phyloP scores from a whole-genome alignment of 2,329 filamentous ascomycete species.

The Chaetothyriales sp. region DNA sequence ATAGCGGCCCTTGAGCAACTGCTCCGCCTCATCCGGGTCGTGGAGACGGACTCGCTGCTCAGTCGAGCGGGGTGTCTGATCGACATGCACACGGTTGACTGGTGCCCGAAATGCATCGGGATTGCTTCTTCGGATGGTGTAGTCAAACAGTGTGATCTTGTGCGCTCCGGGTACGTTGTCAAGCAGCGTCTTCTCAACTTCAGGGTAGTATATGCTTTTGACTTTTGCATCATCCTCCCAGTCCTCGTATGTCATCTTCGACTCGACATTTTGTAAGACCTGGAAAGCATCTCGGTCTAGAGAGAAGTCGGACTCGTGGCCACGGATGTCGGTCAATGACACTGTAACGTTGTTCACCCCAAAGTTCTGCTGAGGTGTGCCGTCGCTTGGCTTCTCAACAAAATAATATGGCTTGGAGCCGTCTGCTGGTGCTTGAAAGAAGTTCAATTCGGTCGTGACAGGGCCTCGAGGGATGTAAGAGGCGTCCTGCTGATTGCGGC shows the following conservation, averaged over 20 bases:
- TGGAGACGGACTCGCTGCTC: slow-evolving; percentile 53
- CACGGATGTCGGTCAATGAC: slow-evolving; percentile 57
- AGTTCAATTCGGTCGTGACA: slow-evolving; percentile 48
- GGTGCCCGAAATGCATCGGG: slow-evolving; percentile 49
- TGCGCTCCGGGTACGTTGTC: slow-evolving; percentile 50
- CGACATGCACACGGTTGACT: slow-evolving; percentile 62
- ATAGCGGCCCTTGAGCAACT: slow-evolving; percentile 52
- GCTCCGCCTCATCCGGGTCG: slow-evolving; percentile 50
- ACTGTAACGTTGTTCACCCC: slow-evolving; percentile 36
- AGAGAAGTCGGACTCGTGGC: slow-evolving; percentile 47
- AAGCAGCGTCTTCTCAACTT: slow-evolving; percentile 59
- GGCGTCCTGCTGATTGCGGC: slow-evolving; percentile 17
- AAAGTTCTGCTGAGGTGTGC: slow-evolving; percentile 52
- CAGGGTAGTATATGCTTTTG: slow-evolving; percentile 62
- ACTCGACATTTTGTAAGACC: slow-evolving; percentile 43
- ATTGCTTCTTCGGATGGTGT: slow-evolving; percentile 60
- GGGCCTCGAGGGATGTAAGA: slow-evolving; percentile 41
- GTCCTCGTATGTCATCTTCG: slow-evolving; percentile 31
- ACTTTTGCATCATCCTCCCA: slow-evolving; percentile 59
- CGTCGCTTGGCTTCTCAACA: slow-evolving; percentile 48
- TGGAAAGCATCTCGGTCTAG: slow-evolving; percentile 65
- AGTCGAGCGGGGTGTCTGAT: slow-evolving; percentile 58
- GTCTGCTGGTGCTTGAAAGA: slow-evolving; percentile 47
- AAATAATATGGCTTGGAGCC: slow-evolving; percentile 48
- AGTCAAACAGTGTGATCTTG: slow-evolving; percentile 64